A percentile compares a stretch with the other conserved stretches of the same genome.
phyloP scores from a whole-genome alignment of 1,139 yeast species.

The Magnusiomyces sp. region DNA sequence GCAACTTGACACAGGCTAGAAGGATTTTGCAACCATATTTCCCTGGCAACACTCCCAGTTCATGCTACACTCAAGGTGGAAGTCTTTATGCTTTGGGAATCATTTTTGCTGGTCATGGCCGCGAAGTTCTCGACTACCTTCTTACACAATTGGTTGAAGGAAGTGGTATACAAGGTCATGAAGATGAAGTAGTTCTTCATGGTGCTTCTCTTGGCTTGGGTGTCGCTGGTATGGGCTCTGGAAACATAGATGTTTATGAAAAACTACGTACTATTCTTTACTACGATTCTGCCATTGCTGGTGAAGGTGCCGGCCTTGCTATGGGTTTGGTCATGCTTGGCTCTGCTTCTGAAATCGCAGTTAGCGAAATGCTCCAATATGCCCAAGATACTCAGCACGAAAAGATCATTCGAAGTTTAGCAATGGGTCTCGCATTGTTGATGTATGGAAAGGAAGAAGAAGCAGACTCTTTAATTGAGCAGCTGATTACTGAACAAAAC shows the following conservation, averaged over 20 bases:
- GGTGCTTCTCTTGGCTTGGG: constrained; percentile 97
- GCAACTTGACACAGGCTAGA: constrained; percentile 86
- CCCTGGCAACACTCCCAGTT: constrained; percentile 60
- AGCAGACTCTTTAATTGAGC: constrained; percentile 65
- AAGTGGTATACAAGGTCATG: constrained; percentile 45
- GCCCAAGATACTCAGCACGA: constrained; percentile 97
- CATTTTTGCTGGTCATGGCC: constrained; percentile 93
- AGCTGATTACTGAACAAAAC: constrained; percentile 65
- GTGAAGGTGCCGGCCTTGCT: constrained; percentile 94
- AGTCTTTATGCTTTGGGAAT: constrained; percentile 89
- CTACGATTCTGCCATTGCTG: constrained; percentile 87
- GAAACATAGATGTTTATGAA: constrained; percentile 65
- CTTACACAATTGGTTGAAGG: constrained; percentile 65
- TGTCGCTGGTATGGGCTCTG: constrained; percentile 94
- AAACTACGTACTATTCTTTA: constrained; percentile 77
- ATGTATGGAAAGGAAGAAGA: constrained; percentile 79
- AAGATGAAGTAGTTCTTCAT: constrained; percentile 79
- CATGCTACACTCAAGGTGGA: constrained; percentile 85
- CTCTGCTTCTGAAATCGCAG: constrained; percentile 67
- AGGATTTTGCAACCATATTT: constrained; percentile 82
- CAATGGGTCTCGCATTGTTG: constrained; percentile 80
- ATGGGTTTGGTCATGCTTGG: constrained; percentile 97
- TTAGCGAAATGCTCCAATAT: constrained; percentile 77
- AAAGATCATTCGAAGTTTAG: constrained; percentile 84
- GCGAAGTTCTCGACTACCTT: constrained; percentile 75